A percentile compares a stretch with the other conserved stretches of the same genome.
Conservation (phyloP, 1,284 basidiomycete genomes). For the Termitomyces sp. region DNA sequence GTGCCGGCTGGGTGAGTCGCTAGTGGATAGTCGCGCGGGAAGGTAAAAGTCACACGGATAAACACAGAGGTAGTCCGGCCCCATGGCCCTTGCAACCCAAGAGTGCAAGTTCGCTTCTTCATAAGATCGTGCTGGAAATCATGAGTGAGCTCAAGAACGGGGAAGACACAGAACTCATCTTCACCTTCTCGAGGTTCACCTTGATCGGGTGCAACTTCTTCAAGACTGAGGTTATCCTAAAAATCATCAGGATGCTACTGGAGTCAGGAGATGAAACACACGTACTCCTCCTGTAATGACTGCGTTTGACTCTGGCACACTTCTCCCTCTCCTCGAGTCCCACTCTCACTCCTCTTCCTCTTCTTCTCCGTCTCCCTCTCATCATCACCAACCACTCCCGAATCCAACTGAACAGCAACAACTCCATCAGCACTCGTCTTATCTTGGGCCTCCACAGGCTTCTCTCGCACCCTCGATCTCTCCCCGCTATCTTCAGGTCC, state of each 20-base stretch:
- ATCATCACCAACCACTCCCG: slow-evolving; percentile 3
- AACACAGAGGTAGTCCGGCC: slow-evolving; percentile 76
- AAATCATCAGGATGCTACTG: slow-evolving; percentile 1
- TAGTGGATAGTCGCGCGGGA: slow-evolving; percentile 81
- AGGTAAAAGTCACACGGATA: slow-evolving; percentile 87
- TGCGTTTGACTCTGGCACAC: slow-evolving; percentile 31
- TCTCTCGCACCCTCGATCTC: slow-evolving; percentile 30
- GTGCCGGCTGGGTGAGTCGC: slow-evolving; percentile 54
- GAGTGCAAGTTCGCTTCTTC: slow-evolving; percentile 78
- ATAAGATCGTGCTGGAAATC: slow-evolving; percentile 67
- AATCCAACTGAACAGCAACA: slow-evolving; percentile 3
- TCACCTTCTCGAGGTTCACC: slow-evolving; percentile 82
- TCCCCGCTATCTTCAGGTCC: slow-evolving; percentile 38
- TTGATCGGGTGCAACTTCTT: slow-evolving; percentile 67
- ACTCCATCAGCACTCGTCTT: slow-evolving; percentile 5
- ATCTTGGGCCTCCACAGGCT: slow-evolving; percentile 1
- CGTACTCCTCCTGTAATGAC: slow-evolving; percentile 76
- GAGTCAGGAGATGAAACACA: slow-evolving; percentile 4
- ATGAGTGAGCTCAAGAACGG: background rate
- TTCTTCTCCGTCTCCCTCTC: slow-evolving; percentile 12
- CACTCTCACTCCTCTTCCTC: slow-evolving; percentile 19
- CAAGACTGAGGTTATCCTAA: slow-evolving; percentile 73
- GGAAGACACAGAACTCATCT: slow-evolving; percentile 5
- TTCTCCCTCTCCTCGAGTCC: slow-evolving; percentile 21
- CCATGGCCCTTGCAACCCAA: slow-evolving; percentile 90